These are phyloP conservation scores for Papiliotrema fonsecae DNA, from an alignment of 1,284 basidiomycete genomes.

Conservation along the genomic window DNA sequence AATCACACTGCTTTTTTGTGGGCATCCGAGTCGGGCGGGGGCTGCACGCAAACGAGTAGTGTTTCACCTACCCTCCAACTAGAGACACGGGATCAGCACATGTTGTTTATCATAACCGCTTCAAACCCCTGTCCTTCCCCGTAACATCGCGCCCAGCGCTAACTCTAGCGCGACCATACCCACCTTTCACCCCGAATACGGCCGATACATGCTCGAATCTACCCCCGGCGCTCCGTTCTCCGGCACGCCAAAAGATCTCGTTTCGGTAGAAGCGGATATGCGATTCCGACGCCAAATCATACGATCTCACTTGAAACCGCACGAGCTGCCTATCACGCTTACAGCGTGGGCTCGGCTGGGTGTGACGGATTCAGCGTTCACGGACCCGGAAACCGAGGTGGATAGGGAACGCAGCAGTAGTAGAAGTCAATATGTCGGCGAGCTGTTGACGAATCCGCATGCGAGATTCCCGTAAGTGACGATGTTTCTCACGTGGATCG, in stretches of 20 bases:
- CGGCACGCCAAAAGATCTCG: slow-evolving; percentile 73
- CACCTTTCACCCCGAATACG: slow-evolving; percentile 98
- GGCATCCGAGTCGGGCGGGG: too few species aligned
- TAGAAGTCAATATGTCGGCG: slow-evolving; percentile 85
- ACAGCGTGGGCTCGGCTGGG: slow-evolving; percentile 95
- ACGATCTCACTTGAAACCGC: slow-evolving; percentile 70
- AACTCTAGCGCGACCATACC: slow-evolving; percentile 68
- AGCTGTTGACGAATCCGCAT: slow-evolving; percentile 95
- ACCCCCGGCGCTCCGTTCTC: slow-evolving; percentile 94
- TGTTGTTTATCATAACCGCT: too few species aligned
- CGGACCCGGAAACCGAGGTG: slow-evolving; percentile 79
- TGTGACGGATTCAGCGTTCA: slow-evolving; percentile 73
- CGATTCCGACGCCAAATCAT: slow-evolving; percentile 80
- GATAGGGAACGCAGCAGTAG: slow-evolving; percentile 68
- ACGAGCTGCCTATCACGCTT: slow-evolving; percentile 88
- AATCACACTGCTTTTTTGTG: too few species aligned
- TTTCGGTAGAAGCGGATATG: slow-evolving; percentile 93
- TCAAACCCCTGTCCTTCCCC: too few species aligned
- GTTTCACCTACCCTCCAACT: too few species aligned
- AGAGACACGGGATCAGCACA: too few species aligned
- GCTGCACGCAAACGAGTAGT: too few species aligned
- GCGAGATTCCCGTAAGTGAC: slow-evolving; percentile 93
- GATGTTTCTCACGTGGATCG: too few species aligned
- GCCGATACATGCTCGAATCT: slow-evolving; percentile 97
- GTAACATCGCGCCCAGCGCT: too few species aligned